Evolutionary conservation across 2,329 filamentous ascomycete species (phyloP).

Genomic region (Colletotrichum sp.): DNA sequence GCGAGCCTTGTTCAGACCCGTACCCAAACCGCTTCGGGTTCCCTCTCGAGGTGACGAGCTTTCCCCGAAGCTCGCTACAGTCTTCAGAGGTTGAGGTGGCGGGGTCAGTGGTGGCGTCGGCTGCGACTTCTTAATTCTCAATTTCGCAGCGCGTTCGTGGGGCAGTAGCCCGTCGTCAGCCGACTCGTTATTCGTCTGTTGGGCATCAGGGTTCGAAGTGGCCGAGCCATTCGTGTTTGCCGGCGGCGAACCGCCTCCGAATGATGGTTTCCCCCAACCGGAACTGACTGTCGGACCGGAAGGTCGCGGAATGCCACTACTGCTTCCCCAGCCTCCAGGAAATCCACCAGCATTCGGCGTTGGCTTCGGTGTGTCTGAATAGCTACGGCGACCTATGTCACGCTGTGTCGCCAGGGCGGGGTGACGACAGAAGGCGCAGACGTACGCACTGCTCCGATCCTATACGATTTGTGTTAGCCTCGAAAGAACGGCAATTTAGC

Average conservation of each 20-base stretch:
- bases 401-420: slow-evolving; percentile 4
- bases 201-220: background rate
- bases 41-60: background rate
- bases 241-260: background rate
- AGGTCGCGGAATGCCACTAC: background rate
- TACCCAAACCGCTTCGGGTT: background rate
- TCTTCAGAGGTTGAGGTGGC: background rate
- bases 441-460: slow-evolving; percentile 42
- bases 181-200: background rate
- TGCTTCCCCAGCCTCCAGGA: background rate
- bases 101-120: background rate
- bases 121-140: slow-evolving; percentile 18
- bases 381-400: slow-evolving; percentile 7
- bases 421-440: slow-evolving; percentile 45
- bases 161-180: slow-evolving; percentile 34
- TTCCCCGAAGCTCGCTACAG: background rate
- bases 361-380: slow-evolving; percentile 7
- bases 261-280: slow-evolving; percentile 11
- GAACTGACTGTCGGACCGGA: background rate
- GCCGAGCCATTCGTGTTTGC: background rate
- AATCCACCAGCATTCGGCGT: background rate
- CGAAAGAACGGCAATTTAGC: background rate
- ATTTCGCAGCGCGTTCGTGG: slow-evolving; percentile 41
- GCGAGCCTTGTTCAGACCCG: background rate
- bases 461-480: slow-evolving; percentile 23